Percentiles rank a stretch among this genome's conserved stretches.
phyloP scores from a whole-genome alignment of 2,329 filamentous ascomycete genomes.

The Remersonia thermophila region DNA sequence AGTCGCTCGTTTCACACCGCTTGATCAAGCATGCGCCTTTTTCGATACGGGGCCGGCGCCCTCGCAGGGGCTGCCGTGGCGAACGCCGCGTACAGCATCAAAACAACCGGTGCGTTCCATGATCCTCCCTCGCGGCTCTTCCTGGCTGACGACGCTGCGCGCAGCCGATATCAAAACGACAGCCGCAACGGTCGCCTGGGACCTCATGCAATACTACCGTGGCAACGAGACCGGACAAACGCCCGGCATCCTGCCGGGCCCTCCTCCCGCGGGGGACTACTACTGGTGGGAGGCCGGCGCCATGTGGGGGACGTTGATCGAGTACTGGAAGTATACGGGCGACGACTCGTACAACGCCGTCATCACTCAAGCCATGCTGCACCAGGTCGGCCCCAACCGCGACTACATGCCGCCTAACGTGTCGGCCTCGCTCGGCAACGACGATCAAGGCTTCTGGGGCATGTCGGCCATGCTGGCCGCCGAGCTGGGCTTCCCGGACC shows the following conservation, averaged over 20 bases:
- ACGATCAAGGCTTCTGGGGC: conserved; percentile 61
- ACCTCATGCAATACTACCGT: conserved; percentile 34
- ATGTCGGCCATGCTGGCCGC: conserved; percentile 56
- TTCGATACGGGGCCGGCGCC: conserved; percentile 5
- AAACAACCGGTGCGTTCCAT: conserved; percentile 9
- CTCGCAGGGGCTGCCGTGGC: conserved; percentile 9
- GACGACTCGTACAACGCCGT: conserved; percentile 45
- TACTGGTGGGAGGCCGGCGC: conserved; percentile 58
- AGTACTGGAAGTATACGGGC: conserved; percentile 52
- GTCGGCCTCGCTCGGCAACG: conserved; percentile 45
- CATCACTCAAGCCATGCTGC: conserved; percentile 38
- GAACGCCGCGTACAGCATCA: conserved; percentile 16
- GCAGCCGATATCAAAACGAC: conserved; percentile 26
- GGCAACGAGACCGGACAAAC: conserved; percentile 32
- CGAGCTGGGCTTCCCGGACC: conserved; percentile 51
- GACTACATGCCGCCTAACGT: conserved; percentile 46
- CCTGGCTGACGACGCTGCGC: no score
- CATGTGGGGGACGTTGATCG: conserved; percentile 50
- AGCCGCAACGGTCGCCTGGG: conserved; percentile 29
- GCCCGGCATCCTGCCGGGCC: conserved; percentile 36
- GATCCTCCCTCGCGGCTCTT: no score
- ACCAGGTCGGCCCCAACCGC: conserved; percentile 38
- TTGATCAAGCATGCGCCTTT: conserved; percentile 12
- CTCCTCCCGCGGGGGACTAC: conserved; percentile 35
- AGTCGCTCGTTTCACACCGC: conserved; percentile 13